phyloP scores from a whole-genome alignment of 352 stramenopile genomes.

The Globisporangium cylindrosporum region DNA sequence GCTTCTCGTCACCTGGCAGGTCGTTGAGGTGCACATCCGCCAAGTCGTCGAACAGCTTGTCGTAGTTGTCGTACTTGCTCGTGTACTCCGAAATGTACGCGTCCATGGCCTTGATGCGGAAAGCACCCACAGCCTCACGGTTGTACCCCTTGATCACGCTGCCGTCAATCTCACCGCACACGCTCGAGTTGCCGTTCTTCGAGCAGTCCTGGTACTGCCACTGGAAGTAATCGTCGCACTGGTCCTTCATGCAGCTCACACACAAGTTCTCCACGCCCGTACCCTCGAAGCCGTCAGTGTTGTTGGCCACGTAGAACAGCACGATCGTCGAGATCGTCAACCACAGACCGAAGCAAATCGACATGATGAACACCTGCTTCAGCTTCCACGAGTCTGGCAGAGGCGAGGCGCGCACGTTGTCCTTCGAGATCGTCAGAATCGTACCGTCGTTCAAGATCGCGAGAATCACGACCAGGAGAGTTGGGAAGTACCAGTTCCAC shows the following conservation, averaged over 20 bases:
- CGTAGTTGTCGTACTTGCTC: slow-evolving; percentile 44
- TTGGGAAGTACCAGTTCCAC: slow-evolving; percentile 88
- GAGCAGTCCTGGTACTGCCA: slow-evolving; percentile 48
- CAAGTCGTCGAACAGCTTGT: slow-evolving; percentile 55
- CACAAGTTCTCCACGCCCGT: slow-evolving; percentile 63
- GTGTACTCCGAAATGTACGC: slow-evolving; percentile 43
- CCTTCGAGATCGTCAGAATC: slow-evolving; percentile 80
- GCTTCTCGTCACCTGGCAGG: slow-evolving; percentile 36
- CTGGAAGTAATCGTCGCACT: slow-evolving; percentile 64
- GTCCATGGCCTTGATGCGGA: slow-evolving; percentile 37
- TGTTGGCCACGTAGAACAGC: slow-evolving; percentile 57
- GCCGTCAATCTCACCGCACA: slow-evolving; percentile 61
- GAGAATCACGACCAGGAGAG: slow-evolving; percentile 87
- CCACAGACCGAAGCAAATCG: slow-evolving; percentile 66
- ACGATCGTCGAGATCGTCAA: slow-evolving; percentile 63
- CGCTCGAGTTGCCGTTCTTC: slow-evolving; percentile 40
- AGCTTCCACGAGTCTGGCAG: slow-evolving; percentile 71
- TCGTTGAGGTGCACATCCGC: slow-evolving; percentile 54
- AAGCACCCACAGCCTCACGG: slow-evolving; percentile 31
- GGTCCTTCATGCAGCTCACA: slow-evolving; percentile 49
- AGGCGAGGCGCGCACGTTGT: slow-evolving; percentile 65
- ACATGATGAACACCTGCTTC: slow-evolving; percentile 66
- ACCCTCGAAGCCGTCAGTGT: slow-evolving; percentile 50
- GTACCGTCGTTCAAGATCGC: slow-evolving; percentile 90
- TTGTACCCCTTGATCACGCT: slow-evolving; percentile 38